Evolutionary conservation across 2,329 filamentous ascomycete species (phyloP).

Genomic region (Exserohilum rostratum): DNA sequence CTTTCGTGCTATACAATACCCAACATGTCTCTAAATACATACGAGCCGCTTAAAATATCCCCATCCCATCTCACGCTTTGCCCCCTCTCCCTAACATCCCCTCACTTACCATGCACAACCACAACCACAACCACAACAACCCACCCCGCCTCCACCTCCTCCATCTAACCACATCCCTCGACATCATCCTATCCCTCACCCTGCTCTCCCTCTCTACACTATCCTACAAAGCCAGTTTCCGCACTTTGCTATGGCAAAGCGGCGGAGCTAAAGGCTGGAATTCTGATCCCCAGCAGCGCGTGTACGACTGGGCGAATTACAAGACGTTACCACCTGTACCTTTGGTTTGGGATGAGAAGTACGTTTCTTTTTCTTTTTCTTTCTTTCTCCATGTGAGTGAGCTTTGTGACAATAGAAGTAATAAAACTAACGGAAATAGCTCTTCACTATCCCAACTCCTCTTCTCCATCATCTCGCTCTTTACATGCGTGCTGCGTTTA

Average conservation of each 20-base stretch:
- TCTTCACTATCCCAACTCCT: constrained; percentile 17
- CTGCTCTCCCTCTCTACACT: constrained; percentile 17
- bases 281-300: constrained; percentile 23
- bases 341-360: constrained; percentile 28
- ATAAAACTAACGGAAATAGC: constrained; percentile 2
- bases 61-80: too few relatives aligned
- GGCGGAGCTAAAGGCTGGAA: constrained; percentile 25
- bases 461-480: constrained; percentile 14
- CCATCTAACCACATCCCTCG: constrained; percentile 6
- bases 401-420: too few relatives aligned
- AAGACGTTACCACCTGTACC: constrained; percentile 19
- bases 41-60: background rate
- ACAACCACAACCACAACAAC: too few relatives aligned
- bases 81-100: too few relatives aligned
- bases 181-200: constrained; percentile 10
- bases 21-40: background rate
- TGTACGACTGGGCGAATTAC: constrained; percentile 28
- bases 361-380: background rate
- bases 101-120: too few relatives aligned
- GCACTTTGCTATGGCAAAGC: constrained; percentile 16
- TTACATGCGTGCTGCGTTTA: constrained; percentile 20
- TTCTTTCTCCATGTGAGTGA: too few relatives aligned
- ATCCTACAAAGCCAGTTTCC: constrained; percentile 15
- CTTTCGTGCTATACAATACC: background rate
- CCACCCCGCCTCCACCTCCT: background rate